These are phyloP conservation scores for Capronia americana DNA, from an alignment of 2,329 filamentous ascomycete species.

Conservation along the genomic window DNA sequence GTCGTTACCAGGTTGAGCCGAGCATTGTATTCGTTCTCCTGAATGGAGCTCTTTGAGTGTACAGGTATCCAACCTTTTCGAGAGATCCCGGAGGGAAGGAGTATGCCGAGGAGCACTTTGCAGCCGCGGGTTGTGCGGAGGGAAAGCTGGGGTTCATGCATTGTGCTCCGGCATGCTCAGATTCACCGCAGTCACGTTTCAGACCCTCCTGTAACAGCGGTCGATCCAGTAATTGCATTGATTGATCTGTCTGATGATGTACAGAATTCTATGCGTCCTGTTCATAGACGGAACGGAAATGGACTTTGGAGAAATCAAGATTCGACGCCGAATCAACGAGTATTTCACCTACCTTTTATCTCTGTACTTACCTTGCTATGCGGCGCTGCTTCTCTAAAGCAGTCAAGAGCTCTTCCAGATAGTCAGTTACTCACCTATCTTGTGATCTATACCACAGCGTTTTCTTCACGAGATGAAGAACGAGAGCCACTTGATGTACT, in stretches of 20 bases:
- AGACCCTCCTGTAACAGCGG: not conserved
- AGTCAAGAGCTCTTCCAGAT: not conserved
- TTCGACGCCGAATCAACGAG: not conserved
- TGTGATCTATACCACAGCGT: not conserved
- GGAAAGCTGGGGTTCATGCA: not conserved
- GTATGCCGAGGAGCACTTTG: not conserved
- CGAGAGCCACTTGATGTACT: not conserved
- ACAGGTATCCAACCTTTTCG: not conserved
- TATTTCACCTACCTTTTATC: not conserved
- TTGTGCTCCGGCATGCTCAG: not conserved
- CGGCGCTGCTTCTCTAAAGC: not conserved
- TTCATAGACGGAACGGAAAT: not conserved
- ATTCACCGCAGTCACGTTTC: not conserved
- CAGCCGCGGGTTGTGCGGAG: not conserved
- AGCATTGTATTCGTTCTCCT: not conserved
- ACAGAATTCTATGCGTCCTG: not conserved
- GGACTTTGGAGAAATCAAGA: not conserved
- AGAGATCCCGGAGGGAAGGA: not conserved
- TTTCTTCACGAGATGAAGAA: not conserved
- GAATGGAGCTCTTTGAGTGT: not conserved
- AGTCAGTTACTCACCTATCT: not conserved
- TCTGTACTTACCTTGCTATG: not conserved
- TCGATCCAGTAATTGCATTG: not conserved
- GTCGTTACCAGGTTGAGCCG: not conserved
- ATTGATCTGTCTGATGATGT: not conserved